Base-by-base conservation (phyloP, 176 grass and related monocot species). In the Musa itinerans region DNA sequence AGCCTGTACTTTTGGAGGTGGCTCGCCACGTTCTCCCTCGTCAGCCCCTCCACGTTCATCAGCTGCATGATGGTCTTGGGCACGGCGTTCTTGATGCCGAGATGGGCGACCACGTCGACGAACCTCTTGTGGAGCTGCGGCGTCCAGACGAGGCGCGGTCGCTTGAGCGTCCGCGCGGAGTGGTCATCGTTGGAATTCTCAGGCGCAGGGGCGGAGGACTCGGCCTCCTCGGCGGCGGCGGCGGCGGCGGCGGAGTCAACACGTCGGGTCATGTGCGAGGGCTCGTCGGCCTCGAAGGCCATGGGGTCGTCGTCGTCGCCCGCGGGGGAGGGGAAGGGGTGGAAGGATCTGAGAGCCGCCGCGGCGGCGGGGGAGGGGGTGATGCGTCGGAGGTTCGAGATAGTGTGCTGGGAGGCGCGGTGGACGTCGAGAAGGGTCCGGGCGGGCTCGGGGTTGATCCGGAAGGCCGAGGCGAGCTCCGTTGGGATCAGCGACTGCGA, bases 21-120 rank as follows among this genome's bases (percentile, higher is more conserved):
- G 87, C 87, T 90, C 0, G 89, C 89, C 0, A 92, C 92, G 83
- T 96, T 96, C 90, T 96, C 92, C 1, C 89, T 10, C 0, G 83
- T 88, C 1, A 96, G 83, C 0, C 92, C 92, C 0, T 96, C 92
- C 9, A 96, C 92, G 81, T 96, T 96, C 92, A 96, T 96, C 50
- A 96, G 76, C 86, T 96, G 85, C 92, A 92, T 92, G 77, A 92
- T 92, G 23, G 83, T 88, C 87, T 96, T 96, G 64, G 92, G 92
- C 75, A 96, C 89, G 0, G 92, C 92, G 64, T 76, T 89, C 82
- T 92, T 92, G 58, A 96, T 85, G 5, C 92, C 92, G 59, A 96
- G 85, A 73, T 92, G 92, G 72, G 87, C 85, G 71, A 96, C 92
- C 71, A 96, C 92, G 14, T 96, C 89, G 16, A 96, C 89, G 85